phyloP scores from a whole-genome alignment of 768 basidiomycete species.

The Mycena kentingensis region DNA sequence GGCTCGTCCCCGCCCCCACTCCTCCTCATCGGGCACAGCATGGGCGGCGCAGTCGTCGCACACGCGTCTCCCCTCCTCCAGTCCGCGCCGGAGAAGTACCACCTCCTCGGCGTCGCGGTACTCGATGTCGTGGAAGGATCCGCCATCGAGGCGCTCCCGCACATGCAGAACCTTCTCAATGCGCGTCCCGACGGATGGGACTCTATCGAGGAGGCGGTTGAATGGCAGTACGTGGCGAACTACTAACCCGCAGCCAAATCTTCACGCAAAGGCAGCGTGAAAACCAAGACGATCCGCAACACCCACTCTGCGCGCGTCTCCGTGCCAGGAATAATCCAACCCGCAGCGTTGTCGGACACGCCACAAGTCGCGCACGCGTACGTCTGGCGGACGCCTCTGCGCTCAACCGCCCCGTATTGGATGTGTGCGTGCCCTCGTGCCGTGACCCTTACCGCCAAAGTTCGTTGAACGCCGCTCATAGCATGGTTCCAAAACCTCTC shows the following conservation, averaged over 20 bases:
- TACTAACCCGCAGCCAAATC: not conserved
- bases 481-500: constrained; percentile 93
- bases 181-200: constrained; percentile 85
- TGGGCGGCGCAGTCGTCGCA: constrained; percentile 91
- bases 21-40: constrained; percentile 84
- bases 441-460: not conserved
- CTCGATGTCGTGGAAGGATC: constrained; percentile 93
- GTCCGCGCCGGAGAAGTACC: constrained; percentile 65
- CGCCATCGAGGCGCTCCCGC: constrained; percentile 88
- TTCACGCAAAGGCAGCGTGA: constrained; percentile 50
- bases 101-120: constrained; percentile 75
- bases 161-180: constrained; percentile 88
- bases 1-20: constrained; percentile 1
- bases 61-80: constrained; percentile 69
- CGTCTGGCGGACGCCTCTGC: constrained; percentile 83
- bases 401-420: constrained; percentile 90
- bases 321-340: constrained; percentile 75
- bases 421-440: constrained; percentile 54
- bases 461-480: constrained; percentile 30
- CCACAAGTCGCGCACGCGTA: constrained; percentile 42
- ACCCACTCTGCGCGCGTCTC: constrained; percentile 82
- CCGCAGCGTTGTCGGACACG: constrained; percentile 38
- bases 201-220: constrained; percentile 80
- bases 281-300: constrained; percentile 83
- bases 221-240: constrained; percentile 84